Evolutionary conservation across 2,329 filamentous ascomycete genomes (phyloP), one percentile per base, ranked within the genome.

Genomic region (Lithohypha guttulata): DNA sequence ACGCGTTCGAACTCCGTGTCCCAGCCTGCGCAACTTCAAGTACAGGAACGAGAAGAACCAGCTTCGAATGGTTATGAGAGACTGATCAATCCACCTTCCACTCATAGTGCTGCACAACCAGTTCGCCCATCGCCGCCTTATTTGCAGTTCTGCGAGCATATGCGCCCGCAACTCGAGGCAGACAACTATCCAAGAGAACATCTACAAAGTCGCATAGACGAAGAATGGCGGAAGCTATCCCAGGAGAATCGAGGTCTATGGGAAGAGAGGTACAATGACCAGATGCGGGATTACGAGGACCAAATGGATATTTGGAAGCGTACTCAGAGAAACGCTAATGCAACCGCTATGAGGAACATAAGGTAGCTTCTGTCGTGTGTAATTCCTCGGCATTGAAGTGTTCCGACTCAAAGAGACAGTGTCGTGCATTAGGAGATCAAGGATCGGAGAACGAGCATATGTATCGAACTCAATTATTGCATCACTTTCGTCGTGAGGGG

Each of bases 211-310:
- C 27, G 45, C 13, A 53, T 53, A 22, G 41, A 48, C 19, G 30
- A 39, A n/a, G 47, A 49, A 31, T 53, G 51, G 51, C 43, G 48
- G 4, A 41, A 42, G 10, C 28, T 51, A 11, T 47, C 42, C 31
- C 11, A 29, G 2, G 51, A 50, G 17, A 51, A 50, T 29, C 39
- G 45, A 32, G 42, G 42, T 19, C 39, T 49, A n/a, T 51, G 49
- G 50, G 50, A 53, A 3, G 46, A 48, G 13, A 35, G 48, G 19
- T 53, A 53, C 30, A 25, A 46, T 28, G 48, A 51, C 9, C 47
- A 53, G 29, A 52, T 53, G 51, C 35, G 28, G 22, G 42, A 49
- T 20, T 50, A 52, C 29, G 44, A 47, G 15, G 38, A 39, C 9
- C 42, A 36, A 2, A 50, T 50, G 47, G 49, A 52, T 34, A 35